Evolutionary conservation across 2,329 filamentous ascomycete genomes (phyloP), one percentile per base, ranked within the genome.

Genomic region (Arthrobotrys conoides): DNA sequence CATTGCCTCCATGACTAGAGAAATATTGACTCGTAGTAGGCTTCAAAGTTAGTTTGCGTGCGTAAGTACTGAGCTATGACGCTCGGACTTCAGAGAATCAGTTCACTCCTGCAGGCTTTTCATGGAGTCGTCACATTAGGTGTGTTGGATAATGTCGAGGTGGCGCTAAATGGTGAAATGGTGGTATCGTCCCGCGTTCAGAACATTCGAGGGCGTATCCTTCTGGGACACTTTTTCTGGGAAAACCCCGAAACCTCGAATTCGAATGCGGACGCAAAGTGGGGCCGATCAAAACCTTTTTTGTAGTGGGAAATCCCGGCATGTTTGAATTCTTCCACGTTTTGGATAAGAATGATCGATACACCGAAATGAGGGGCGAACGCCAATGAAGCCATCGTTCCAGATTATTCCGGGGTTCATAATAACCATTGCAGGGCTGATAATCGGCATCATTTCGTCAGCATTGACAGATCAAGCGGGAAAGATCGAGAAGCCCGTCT

Each of bases 351-450:
- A 41, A 33, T 46, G 46, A 57, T 69, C 49, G 65, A 36, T 36
- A 24, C 22, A 59, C 10, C 27, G 33, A 55, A 53, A 63, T 73
- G 57, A 66, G 61, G 53, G 53, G 51, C 27, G 22, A 53, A 63
- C 18, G 41, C 30, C 27, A 36, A 46, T 0, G 48, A 44, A 71
- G 48, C 46, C 59, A 59, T 63, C 41, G 71, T 69, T 75, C 71
- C 63, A 75, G 65, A 70, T 24, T 70, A 22, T 24, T 33, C 65
- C 30, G 20, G 38, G 44, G 57, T 30, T 57, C 65, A 76, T 70
- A 76, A 70, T 61, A 73, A 10, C 57, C 63, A 59, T 57, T 70
- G 57, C 72, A 76, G 66, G 72, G 72, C 72, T 76, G 72, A 76
- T 70, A 76, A 27, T 73, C 8, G 49, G 44, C 44, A 53, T 68